These are phyloP conservation scores for Mucor sp. DNA, from an alignment of 371 early-diverging fungal species.

Conservation along the genomic window DNA sequence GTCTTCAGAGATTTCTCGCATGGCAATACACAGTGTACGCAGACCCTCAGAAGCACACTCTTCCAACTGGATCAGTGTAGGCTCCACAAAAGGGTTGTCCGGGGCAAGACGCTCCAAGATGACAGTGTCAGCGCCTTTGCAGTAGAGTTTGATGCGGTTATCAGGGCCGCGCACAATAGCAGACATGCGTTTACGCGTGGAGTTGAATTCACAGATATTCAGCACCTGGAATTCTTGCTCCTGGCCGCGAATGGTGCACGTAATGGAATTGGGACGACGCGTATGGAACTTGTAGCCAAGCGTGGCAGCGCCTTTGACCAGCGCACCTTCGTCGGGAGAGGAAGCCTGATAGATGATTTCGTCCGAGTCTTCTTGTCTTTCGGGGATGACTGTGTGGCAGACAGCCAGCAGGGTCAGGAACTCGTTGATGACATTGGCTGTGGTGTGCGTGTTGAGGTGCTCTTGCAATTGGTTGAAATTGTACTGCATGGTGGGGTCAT, in stretches of 20 bases:
- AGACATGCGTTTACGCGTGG: conserved; percentile 97
- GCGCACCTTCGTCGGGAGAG: conserved; percentile 84
- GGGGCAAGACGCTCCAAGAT: conserved; percentile 90
- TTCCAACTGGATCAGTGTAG: conserved; percentile 76
- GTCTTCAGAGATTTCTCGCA: conserved; percentile 85
- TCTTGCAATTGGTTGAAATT: conserved; percentile 60
- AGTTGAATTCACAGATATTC: conserved; percentile 97
- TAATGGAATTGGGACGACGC: conserved; percentile 88
- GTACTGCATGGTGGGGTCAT: conserved; percentile 51
- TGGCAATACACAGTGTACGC: conserved; percentile 93
- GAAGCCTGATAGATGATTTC: conserved; percentile 69
- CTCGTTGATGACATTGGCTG: conserved; percentile 54
- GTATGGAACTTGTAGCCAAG: conserved; percentile 76
- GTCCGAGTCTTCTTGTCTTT: conserved; percentile 24
- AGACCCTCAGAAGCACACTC: conserved; percentile 92
- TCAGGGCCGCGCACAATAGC: conserved; percentile 89
- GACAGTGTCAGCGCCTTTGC: conserved; percentile 99
- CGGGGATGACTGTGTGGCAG: conserved; percentile 67
- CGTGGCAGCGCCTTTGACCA: conserved; percentile 73
- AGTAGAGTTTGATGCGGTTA: conserved; percentile 89
- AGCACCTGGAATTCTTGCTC: conserved; percentile 83
- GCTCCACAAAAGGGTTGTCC: conserved; percentile 78
- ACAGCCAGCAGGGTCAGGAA: conserved; percentile 62
- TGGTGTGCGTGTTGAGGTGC: conserved; percentile 56
- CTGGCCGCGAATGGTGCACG: conserved; percentile 65